These are phyloP conservation scores for Plasmodium gonderi DNA, from an alignment of 169 alveolate species.

Conservation along the genomic window DNA sequence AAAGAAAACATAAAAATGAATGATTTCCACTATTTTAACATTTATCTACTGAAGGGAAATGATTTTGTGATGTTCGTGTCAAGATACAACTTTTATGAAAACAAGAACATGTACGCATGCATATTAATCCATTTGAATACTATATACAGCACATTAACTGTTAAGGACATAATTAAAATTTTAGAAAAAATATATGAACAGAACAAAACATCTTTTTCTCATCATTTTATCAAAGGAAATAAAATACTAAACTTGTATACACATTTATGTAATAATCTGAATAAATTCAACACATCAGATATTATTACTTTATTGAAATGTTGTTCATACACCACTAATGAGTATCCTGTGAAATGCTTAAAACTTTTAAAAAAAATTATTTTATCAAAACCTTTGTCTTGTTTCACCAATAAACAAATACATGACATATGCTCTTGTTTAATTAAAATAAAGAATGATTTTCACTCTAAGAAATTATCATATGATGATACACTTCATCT, in stretches of 20 bases:
- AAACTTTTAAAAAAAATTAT: not conserved
- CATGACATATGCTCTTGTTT: slow-evolving; percentile 37
- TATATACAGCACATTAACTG: not conserved
- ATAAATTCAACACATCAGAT: not conserved
- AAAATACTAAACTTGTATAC: not conserved
- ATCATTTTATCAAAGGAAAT: slow-evolving; percentile 15
- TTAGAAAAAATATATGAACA: slow-evolving; percentile 22
- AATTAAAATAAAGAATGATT: slow-evolving; percentile 40
- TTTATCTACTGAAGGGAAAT: slow-evolving; percentile 4
- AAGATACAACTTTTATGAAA: slow-evolving; percentile 20
- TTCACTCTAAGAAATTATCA: not conserved
- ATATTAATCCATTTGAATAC: slow-evolving; percentile 22
- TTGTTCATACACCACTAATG: slow-evolving; percentile 23
- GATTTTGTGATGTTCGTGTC: slow-evolving; percentile 33
- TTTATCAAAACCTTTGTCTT: not conserved
- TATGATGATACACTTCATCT: slow-evolving; percentile 25
- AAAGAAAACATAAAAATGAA: not conserved
- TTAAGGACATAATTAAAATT: slow-evolving; percentile 2
- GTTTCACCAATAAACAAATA: not conserved
- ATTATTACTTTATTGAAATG: slow-evolving; percentile 12
- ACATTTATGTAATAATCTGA: slow-evolving; percentile 19
- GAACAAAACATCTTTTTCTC: slow-evolving; percentile 30
- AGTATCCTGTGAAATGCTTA: slow-evolving; percentile 6
- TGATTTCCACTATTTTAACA: slow-evolving; percentile 35
- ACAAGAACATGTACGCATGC: slow-evolving; percentile 49